Base-by-base conservation (phyloP, 2,329 filamentous ascomycete species). In the Colletotrichum lentis region DNA sequence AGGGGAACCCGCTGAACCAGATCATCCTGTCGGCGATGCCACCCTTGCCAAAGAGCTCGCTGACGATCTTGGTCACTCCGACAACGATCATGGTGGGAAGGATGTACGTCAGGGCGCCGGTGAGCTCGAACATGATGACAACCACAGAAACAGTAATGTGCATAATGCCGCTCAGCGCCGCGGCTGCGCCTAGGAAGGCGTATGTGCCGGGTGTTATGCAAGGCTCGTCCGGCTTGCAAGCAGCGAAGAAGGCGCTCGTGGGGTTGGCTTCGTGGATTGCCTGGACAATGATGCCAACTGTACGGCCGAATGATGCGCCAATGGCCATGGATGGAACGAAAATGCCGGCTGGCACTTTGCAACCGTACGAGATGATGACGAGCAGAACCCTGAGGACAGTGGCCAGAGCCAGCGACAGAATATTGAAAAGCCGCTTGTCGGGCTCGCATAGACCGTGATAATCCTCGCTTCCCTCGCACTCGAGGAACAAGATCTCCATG, bases 111-210 rank as follows among this genome's bases (percentile, higher is more conserved):
- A 98, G 82, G 7, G 96, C 96, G n/a, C 96, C 96, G 0, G 96
- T 99, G 56, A 99, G 86, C 79, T 99, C 96, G 75, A 98, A 98
- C 96, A 99, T 98, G 78, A 99, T 99, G 74, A 99, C 96, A 2
- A 97, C 95, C 11, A 99, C 94, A 0, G 94, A 96, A 18, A 99
- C 90, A 0, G 95, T 97, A 70, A 99, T 92, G 78, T 98, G 96
- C 95, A 98, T 99, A 75, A 98, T 97, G 11, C 96, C 96, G 77
- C 92, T 95, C 27, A 99, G 84, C 0, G 96, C 93, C 2, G 96
- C 95, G 0, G 90, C 96, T 5, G 96, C 96, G 49, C 96, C 96
- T 0, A 99, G 85, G 73, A 99, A 97, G 7, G 96, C 96, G 76
- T 99, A 99, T 1, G 96, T 98, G 11, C 96, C 96, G 0, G 96